Base-by-base conservation (phyloP, 2,329 filamentous ascomycete genomes). In the Talaromyces sp. region DNA sequence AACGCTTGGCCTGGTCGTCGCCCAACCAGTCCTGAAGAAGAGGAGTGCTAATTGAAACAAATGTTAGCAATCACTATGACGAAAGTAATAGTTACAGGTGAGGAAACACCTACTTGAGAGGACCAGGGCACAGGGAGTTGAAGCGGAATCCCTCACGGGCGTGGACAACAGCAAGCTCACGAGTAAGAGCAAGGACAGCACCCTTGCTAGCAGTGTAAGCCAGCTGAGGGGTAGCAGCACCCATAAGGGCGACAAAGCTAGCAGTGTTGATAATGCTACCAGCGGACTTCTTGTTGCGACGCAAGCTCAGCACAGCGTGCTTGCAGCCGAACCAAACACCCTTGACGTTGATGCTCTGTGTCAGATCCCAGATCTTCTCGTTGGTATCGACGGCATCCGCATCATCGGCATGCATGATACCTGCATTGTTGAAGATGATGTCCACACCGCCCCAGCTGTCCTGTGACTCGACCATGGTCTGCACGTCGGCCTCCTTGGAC, bases 311-410 rank as follows among this genome's bases (percentile, higher is more conserved):
- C 24, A 97, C 86, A 6, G 92, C 91, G 73, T 96, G 90, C 82
- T 96, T 97, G 82, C 86, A 88, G 55, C 92, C 92, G 72, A 85
- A 97, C 92, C 92, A 96, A n/a, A 97, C 92, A 39, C 92, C 92
- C 83, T 97, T 97, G 74, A 96, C 92, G 75, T 97, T 97, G 80
- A 96, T 95, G 71, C 85, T 86, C 57, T 96, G 91, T 4, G 92
- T 97, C 62, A 96, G 78, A 67, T 97, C 91, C 92, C 92, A 97
- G 78, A 97, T 92, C 65, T 85, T 86, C 78, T 96, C 91, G 46
- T 90, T 86, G 1, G 91, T 96, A 71, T 88, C 84, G 70, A 95
- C 79, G 44, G 92, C 91, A 72, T 91, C 87, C 68, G 84, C 86
- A 72, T 91, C 88, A 52, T 88, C 81, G 43, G 85, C 86, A 77